Evolutionary conservation across 257 asterid genomes (phyloP).

Genomic region (Primulina eburnea): DNA sequence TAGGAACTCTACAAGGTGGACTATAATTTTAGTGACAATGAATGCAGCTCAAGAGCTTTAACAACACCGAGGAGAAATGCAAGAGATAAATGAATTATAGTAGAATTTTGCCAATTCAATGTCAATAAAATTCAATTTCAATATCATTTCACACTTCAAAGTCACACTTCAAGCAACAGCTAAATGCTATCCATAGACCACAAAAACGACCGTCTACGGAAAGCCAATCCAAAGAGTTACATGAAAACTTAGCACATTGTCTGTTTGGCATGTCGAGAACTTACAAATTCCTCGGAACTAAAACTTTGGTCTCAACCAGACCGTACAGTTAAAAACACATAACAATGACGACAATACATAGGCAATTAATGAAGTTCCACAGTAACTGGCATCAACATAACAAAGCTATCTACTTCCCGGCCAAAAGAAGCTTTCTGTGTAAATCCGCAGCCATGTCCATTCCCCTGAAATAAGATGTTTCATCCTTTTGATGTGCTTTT

Average conservation of each 20-base stretch:
- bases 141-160: constrained; percentile 19
- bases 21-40: neutral
- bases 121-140: constrained; percentile 20
- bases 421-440: constrained; percentile 49
- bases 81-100: constrained; percentile 3
- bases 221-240: constrained; percentile 15
- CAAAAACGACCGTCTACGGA: constrained; percentile 26
- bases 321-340: constrained; percentile 10
- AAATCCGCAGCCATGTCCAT: constrained; percentile 53
- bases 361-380: constrained; percentile 26
- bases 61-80: neutral
- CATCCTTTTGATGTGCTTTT: constrained; percentile 44
- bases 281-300: constrained; percentile 1
- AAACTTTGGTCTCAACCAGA: constrained; percentile 22
- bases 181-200: constrained; percentile 24
- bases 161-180: neutral
- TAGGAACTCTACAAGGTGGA: neutral
- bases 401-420: constrained; percentile 33
- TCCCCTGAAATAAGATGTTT: constrained; percentile 48
- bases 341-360: neutral
- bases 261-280: constrained; percentile 21
- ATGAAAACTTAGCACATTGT: constrained; percentile 8
- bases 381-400: neutral
- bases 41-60: neutral
- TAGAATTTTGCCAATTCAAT: constrained; percentile 17